Evolutionary conservation across 108 stramenopile species (phyloP).

Genomic region (Cyclostephanos tholiformis): DNA sequence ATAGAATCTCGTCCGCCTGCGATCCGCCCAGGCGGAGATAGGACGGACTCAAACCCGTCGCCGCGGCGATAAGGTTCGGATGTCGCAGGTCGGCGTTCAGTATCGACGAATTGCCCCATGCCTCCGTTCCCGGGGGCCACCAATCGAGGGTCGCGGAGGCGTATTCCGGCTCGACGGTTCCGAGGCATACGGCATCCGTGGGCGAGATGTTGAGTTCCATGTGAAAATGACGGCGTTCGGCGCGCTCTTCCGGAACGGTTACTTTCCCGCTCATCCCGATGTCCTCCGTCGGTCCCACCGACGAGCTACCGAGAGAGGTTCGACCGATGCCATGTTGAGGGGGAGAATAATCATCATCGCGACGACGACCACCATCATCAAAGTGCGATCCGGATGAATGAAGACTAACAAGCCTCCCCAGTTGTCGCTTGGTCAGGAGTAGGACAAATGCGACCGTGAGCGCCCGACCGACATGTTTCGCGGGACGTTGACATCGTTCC

Average conservation of each 20-base stretch:
- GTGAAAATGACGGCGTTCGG: neutral
- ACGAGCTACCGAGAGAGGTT: no score
- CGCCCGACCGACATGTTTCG: no score
- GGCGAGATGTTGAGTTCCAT: conserved; percentile 7
- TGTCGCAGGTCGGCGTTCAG: conserved; percentile 31
- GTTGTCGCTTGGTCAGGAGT: no score
- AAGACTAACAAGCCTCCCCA: no score
- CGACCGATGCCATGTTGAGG: no score
- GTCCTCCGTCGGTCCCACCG: no score
- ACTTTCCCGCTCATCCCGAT: no score
- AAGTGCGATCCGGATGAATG: no score
- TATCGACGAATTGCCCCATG: conserved; percentile 29
- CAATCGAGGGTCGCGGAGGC: conserved; percentile 37
- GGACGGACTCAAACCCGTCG: conserved; percentile 20
- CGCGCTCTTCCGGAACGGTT: neutral
- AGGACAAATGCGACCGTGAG: no score
- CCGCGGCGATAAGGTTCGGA: conserved; percentile 21
- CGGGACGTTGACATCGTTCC: no score
- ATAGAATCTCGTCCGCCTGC: conserved; percentile 33
- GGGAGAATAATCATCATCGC: no score
- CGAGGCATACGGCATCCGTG: conserved; percentile 3
- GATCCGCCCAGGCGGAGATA: conserved; percentile 39
- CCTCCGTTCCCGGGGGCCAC: conserved; percentile 23
- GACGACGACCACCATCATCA: no score
- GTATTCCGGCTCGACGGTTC: conserved; percentile 29